Evolutionary conservation across 2,329 filamentous ascomycete species (phyloP), one percentile per base, ranked within the genome.

Genomic region (Elsinoe fawcettii): DNA sequence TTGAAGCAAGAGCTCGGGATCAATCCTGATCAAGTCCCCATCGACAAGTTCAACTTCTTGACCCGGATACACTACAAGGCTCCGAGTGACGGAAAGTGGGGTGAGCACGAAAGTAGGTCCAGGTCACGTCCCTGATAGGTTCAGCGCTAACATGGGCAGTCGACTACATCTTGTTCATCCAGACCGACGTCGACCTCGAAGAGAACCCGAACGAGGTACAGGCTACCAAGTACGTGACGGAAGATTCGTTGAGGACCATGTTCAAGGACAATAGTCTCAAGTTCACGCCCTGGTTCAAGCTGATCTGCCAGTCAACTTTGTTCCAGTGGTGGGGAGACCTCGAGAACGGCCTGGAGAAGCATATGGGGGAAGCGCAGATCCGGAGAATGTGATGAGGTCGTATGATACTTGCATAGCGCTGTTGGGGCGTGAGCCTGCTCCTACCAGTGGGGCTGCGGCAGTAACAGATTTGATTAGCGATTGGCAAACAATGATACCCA

Each of bases 271-370:
- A 87, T 2, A 79, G 75, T 55, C 79, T 95, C 65, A 87, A 86
- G 66, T 97, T 97, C 73, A 99, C 93, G 0, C 93, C 93, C 1
- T 99, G 93, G 93, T 99, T 99, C 79, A 96, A 96, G 80, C 85
- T 99, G 64, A 97, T 99, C 69, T 99, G 93, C 80, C 81, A 97
- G 72, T 90, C 89, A 51, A 91, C 97, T 88, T 82, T 99, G 41
- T 99, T 95, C 67, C 87, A 96, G 73, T 99, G 93, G 93, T 99
- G 93, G 93, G 78, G 85, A 68, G 84, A 88, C 73, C 81, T 97
- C 58, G 86, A 93, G 65, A 77, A 81, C 22, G 88, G 87, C 8
- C 77, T 97, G 64, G 87, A 95, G 60, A 86, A 88, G 74, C 96
- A 92, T 75, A 80, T 83, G 73, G 86, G 90, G 69, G 91, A 97